Percentiles rank a stretch among this genome's conserved stretches.
These are phyloP conservation scores for Pisolithus orientalis DNA, from an alignment of 768 basidiomycete genomes.

Conservation along the genomic window DNA sequence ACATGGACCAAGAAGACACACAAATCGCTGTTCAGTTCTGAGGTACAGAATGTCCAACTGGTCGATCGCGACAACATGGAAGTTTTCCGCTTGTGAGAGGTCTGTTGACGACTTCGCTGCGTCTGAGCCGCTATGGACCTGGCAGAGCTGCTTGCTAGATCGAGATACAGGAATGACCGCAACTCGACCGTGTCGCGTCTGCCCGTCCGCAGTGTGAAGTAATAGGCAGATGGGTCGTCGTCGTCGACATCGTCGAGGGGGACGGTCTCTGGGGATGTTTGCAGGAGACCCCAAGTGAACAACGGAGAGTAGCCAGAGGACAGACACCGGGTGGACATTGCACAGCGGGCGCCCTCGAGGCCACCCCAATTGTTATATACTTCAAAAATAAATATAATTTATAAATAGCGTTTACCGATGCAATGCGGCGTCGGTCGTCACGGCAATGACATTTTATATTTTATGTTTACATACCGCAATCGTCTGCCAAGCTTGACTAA, in stretches of 20 bases:
- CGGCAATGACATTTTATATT: no score
- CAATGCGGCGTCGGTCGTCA: no score
- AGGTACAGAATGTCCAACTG: conserved; percentile 20
- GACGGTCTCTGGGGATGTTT: conserved; percentile 9
- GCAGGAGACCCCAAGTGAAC: conserved; percentile 58
- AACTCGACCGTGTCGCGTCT: conserved; percentile 34
- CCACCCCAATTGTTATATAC: no score
- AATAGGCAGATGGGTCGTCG: conserved; percentile 33
- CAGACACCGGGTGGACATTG: not conserved
- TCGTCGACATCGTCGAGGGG: conserved; percentile 15
- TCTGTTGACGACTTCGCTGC: no score
- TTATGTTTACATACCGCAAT: no score
- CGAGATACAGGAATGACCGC: conserved; percentile 64
- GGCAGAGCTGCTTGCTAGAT: conserved; percentile 48
- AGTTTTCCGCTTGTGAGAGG: conserved; percentile 25
- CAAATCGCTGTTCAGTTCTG: conserved; percentile 6
- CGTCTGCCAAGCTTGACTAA: no score
- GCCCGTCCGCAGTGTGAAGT: conserved; percentile 39
- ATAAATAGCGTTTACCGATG: no score
- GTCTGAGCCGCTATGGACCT: conserved; percentile 30
- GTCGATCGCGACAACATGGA: conserved; percentile 26
- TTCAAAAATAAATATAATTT: no score
- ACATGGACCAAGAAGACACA: conserved; percentile 7
- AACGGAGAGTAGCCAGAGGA: conserved; percentile 46
- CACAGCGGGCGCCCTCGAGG: no score